These are phyloP conservation scores for Hawksworthiomyces lignivorus DNA, from an alignment of 2,329 filamentous ascomycete species.

Conservation along the genomic window DNA sequence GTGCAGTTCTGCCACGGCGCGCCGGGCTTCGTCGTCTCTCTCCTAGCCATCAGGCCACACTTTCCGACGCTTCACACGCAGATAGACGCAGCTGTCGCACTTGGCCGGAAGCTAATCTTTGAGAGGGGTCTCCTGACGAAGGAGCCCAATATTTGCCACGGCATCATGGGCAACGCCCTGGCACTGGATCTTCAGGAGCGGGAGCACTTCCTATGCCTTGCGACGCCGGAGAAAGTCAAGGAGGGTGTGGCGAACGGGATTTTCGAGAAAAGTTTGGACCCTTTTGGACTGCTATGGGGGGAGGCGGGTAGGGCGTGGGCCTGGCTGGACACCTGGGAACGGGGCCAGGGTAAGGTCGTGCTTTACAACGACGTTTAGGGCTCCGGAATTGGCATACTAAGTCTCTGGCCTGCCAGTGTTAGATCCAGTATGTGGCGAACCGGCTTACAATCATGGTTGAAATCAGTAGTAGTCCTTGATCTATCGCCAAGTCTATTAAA, in stretches of 20 bases:
- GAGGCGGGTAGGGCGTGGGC: constrained; percentile 19
- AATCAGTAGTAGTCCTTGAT: too few relatives aligned
- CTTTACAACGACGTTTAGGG: constrained; percentile 20
- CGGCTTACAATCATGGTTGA: too few relatives aligned
- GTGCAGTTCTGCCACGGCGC: constrained; percentile 57
- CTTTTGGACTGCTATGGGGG: constrained; percentile 18
- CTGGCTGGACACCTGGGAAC: constrained; percentile 16
- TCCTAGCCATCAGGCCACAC: constrained; percentile 40
- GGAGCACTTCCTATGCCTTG: constrained; percentile 48
- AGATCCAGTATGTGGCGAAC: too few relatives aligned
- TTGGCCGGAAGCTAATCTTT: constrained; percentile 42
- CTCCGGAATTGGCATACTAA: too few relatives aligned
- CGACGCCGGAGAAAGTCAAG: constrained; percentile 46
- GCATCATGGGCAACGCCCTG: constrained; percentile 51
- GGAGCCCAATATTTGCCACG: constrained; percentile 52
- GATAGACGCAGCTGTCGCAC: constrained; percentile 40
- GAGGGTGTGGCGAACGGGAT: constrained; percentile 21
- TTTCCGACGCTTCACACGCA: constrained; percentile 41
- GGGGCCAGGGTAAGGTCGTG: constrained; percentile 16
- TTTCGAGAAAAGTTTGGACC: constrained; percentile 19
- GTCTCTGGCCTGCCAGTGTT: too few relatives aligned
- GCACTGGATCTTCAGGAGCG: constrained; percentile 12
- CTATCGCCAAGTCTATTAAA: too few relatives aligned
- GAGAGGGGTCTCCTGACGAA: constrained; percentile 50
- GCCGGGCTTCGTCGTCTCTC: constrained; percentile 47